A percentile compares a stretch with the other conserved stretches of the same genome.
These are phyloP conservation scores for Kodamaea sp. DNA, from an alignment of 1,139 yeast species.

Conservation along the genomic window DNA sequence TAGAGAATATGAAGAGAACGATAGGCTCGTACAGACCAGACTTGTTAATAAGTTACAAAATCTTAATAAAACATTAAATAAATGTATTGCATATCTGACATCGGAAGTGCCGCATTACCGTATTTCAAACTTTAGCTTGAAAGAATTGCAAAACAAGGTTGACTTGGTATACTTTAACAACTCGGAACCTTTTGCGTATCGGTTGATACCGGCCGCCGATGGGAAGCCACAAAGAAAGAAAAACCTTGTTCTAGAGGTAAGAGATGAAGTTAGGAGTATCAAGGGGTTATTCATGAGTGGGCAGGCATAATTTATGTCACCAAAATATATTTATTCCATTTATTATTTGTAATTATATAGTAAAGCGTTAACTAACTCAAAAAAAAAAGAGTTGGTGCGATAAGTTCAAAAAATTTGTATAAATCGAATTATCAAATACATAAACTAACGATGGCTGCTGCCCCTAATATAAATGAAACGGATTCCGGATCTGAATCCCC, in stretches of 20 bases:
- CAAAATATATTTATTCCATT: too few relatives aligned
- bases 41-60: constrained; percentile 24
- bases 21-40: constrained; percentile 25
- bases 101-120: constrained; percentile 36
- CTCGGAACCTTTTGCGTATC: constrained; percentile 23
- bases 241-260: constrained; percentile 35
- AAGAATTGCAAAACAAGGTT: constrained; percentile 36
- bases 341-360: too few relatives aligned
- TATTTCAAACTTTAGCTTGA: constrained; percentile 27
- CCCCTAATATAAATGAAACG: too few relatives aligned
- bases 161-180: constrained; percentile 36
- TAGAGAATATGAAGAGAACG: constrained; percentile 19
- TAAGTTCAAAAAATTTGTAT: too few relatives aligned
- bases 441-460: too few relatives aligned
- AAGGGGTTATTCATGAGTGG: constrained; percentile 48
- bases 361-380: too few relatives aligned
- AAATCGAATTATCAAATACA: too few relatives aligned
- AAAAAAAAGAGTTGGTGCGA: too few relatives aligned
- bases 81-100: constrained; percentile 29
- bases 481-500: too few relatives aligned
- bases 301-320: constrained; percentile 18
- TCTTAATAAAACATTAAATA: constrained; percentile 21
- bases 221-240: constrained; percentile 18
- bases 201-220: constrained; percentile 11
- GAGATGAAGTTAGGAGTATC: constrained; percentile 40